phyloP scores from a whole-genome alignment of 495 filamentous ascomycete genomes.

The Talaromyces borbonicus region DNA sequence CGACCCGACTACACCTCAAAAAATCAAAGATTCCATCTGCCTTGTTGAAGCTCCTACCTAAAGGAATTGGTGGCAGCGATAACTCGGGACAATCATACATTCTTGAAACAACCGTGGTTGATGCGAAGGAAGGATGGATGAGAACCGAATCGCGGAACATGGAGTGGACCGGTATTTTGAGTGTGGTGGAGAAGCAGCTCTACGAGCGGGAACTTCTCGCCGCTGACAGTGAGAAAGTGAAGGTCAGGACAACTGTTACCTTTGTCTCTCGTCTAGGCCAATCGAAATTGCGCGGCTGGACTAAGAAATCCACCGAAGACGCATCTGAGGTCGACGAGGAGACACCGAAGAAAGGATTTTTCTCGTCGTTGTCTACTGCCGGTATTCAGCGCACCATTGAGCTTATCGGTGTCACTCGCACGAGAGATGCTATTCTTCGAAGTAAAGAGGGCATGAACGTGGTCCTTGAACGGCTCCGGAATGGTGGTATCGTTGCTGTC shows the following conservation, averaged over 20 bases:
- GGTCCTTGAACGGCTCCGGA: constrained; percentile 75
- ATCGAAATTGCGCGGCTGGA: constrained; percentile 50
- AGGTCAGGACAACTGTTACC: constrained; percentile 74
- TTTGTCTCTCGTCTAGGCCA: constrained; percentile 76
- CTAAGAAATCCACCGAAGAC: constrained; percentile 24
- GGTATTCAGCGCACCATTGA: constrained; percentile 87
- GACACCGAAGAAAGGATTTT: constrained; percentile 49
- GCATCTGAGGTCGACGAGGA: constrained; percentile 36
- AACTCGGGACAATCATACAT: constrained; percentile 75
- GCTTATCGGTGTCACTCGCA: constrained; percentile 72
- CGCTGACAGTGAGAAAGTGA: constrained; percentile 48
- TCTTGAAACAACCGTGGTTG: constrained; percentile 82
- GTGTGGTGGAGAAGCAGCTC: constrained; percentile 79
- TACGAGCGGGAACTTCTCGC: constrained; percentile 45
- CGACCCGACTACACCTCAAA: constrained; percentile 86
- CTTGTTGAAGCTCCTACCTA: constrained; percentile 71
- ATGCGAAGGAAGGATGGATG: constrained; percentile 85
- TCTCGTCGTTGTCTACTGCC: constrained; percentile 63
- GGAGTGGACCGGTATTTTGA: constrained; percentile 86
- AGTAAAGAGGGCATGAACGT: constrained; percentile 93
- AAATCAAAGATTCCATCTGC: constrained; percentile 79
- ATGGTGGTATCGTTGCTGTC: constrained; percentile 74
- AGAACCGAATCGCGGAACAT: constrained; percentile 73
- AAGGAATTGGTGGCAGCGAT: constrained; percentile 61
- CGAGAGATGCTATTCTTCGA: constrained; percentile 71